Evolutionary conservation across 495 filamentous ascomycete species (phyloP).

Genomic region (Articulospora tetracladia): DNA sequence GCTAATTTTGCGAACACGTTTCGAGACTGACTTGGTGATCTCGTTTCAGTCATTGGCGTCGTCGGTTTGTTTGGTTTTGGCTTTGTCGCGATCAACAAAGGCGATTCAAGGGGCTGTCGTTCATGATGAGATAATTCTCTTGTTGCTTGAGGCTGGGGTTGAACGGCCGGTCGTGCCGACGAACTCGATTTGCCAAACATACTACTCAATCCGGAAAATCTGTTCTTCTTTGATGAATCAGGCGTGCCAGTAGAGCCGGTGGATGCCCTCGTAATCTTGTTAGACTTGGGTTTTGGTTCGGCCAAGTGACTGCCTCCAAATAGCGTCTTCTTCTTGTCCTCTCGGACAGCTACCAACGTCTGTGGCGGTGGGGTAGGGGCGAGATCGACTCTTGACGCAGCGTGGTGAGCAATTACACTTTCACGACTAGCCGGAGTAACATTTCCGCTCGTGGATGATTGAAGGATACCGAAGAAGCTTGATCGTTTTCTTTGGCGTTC

Average conservation of each 20-base stretch:
- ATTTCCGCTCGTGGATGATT: slow-evolving; percentile 22
- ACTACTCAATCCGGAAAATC: slow-evolving; percentile 40
- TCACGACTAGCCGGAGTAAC: slow-evolving; percentile 17
- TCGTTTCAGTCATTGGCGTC: neutral
- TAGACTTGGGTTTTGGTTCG: slow-evolving; percentile 7
- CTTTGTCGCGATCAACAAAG: slow-evolving; percentile 1
- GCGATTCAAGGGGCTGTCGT: slow-evolving; percentile 18
- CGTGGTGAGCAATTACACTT: slow-evolving; percentile 20
- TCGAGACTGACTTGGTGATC: slow-evolving; percentile 21
- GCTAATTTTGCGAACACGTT: neutral
- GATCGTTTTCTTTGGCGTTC: slow-evolving; percentile 27
- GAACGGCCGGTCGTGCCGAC: neutral
- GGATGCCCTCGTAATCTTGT: slow-evolving; percentile 13
- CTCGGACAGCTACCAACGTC: neutral
- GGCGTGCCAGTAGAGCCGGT: slow-evolving; percentile 8
- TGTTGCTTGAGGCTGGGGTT: slow-evolving; percentile 11
- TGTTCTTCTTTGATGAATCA: slow-evolving; percentile 40
- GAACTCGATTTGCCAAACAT: slow-evolving; percentile 16
- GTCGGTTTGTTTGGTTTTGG: neutral
- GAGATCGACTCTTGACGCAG: slow-evolving; percentile 16
- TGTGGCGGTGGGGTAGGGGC: neutral
- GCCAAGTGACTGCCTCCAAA: slow-evolving; percentile 7
- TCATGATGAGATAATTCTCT: slow-evolving; percentile 23
- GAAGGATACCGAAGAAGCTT: slow-evolving; percentile 32
- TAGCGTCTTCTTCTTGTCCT: slow-evolving; percentile 14